These are phyloP conservation scores for Coemansia biformis DNA, from an alignment of 192 early-diverging fungal species.

Conservation along the genomic window DNA sequence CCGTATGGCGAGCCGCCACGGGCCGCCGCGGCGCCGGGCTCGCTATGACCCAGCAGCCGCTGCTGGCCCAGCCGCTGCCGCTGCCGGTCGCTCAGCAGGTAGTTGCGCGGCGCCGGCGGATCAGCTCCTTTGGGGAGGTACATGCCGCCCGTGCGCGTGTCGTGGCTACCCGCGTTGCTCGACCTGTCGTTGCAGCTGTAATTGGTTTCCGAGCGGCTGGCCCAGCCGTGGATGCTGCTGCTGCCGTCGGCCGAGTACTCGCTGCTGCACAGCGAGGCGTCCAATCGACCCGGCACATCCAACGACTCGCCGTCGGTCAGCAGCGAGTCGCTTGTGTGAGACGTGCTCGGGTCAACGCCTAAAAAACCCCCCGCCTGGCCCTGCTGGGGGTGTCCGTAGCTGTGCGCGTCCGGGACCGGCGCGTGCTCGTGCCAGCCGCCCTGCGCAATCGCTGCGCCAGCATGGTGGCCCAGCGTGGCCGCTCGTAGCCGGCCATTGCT, in stretches of 20 bases:
- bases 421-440: not conserved
- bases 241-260: constrained; percentile 28
- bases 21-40: constrained; percentile 2
- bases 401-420: constrained; percentile 5
- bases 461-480: constrained; percentile 15
- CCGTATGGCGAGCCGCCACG: too few relatives aligned
- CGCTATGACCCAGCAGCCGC: constrained; percentile 13
- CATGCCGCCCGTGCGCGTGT: constrained; percentile 17
- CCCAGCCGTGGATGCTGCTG: constrained; percentile 34
- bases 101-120: constrained; percentile 7
- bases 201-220: constrained; percentile 25
- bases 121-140: constrained; percentile 18
- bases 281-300: constrained; percentile 43
- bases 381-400: constrained; percentile 5
- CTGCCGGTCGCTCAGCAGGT: constrained; percentile 32
- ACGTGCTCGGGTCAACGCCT: constrained; percentile 53
- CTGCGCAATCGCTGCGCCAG: not conserved
- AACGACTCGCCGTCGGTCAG: constrained; percentile 24
- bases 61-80: constrained; percentile 34
- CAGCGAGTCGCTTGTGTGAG: constrained; percentile 21
- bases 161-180: constrained; percentile 19
- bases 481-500: constrained; percentile 12
- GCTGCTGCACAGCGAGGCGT: constrained; percentile 29
- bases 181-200: constrained; percentile 10
- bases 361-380: constrained; percentile 33